Evolutionary conservation across 371 early-diverging fungal genomes (phyloP), one percentile per base, ranked within the genome.

Genomic region (Syncephalastrum racemosum): DNA sequence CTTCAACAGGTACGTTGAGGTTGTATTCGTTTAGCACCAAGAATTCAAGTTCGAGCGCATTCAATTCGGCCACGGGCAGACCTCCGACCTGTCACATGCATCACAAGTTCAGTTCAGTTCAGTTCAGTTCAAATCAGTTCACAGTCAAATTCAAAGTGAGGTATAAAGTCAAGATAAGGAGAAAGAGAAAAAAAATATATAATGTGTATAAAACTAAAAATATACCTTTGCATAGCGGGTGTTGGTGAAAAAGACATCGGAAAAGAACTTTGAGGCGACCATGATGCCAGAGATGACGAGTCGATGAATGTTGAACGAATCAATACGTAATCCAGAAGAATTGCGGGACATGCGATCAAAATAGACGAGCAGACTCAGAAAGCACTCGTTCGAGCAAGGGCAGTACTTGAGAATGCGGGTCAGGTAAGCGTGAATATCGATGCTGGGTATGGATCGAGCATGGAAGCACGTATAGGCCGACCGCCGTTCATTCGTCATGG

Each of bases 21-120:
- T 85, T 79, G 82, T 92, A 95, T 59, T 90, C 86, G 59, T 82
- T 79, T 43, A 90, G 63, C 23, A 79, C 77, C 22, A 96, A 75
- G 59, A 95, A 92, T 70, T 94, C 90, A 16, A 95, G 65, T 68
- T 96, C 96, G 54, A 96, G 76, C 42, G 74, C 76, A 77, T 98
- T 98, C 48, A 98, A 76, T 75, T 98, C 98, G 53, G 80, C 73
- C 3, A 92, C 83, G 4, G 94, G 86, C 13, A 98, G 71, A 12
- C 98, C 98, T 59, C 98, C 98, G 31, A 98, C 97, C 89, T 90
- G 74, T 43, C 16, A 58, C 12, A 8, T 31, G 36, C 36, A 31
- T 8, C 25, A 25, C 36, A 7, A 31, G 36, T 31, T 31, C 36
- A 31, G 36, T 31, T 8, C 36, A 31, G 7, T 31, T 8, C 36